phyloP scores from a whole-genome alignment of 768 basidiomycete species.

The Suillus weaverae region DNA sequence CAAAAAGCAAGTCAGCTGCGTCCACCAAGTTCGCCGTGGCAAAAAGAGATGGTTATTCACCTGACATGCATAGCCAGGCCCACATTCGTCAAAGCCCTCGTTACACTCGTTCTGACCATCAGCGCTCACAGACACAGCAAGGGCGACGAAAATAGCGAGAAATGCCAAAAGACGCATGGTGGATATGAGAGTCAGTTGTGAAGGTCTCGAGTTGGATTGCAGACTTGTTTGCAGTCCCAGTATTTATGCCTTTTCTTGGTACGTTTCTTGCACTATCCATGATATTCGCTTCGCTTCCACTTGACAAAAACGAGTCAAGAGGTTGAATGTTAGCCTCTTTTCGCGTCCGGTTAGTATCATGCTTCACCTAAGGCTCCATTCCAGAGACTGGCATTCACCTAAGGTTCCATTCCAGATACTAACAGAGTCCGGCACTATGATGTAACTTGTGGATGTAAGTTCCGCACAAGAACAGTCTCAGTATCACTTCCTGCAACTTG shows the following conservation, averaged over 20 bases:
- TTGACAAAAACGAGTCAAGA: neutral
- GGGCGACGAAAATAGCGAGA: neutral
- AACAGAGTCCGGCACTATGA: neutral
- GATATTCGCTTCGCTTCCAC: neutral
- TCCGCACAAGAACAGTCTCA: neutral
- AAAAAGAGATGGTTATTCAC: neutral
- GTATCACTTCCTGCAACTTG: neutral
- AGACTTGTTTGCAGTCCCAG: neutral
- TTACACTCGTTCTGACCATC: neutral
- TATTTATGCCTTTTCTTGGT: neutral
- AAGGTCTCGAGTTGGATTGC: neutral
- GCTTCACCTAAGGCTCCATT: neutral
- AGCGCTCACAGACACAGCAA: neutral
- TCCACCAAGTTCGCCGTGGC: neutral
- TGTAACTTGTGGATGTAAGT: neutral
- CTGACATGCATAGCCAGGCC: neutral
- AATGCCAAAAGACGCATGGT: neutral
- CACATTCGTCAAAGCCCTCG: conserved; percentile 2
- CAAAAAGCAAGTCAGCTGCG: neutral
- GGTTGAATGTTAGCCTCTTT: neutral
- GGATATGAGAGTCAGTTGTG: neutral
- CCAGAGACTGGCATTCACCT: neutral
- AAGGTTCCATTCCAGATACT: neutral
- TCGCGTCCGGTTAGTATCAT: neutral
- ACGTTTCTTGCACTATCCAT: neutral